Conservation (phyloP, 2,329 filamentous ascomycete genomes). For the Juglanconis oblonga region DNA sequence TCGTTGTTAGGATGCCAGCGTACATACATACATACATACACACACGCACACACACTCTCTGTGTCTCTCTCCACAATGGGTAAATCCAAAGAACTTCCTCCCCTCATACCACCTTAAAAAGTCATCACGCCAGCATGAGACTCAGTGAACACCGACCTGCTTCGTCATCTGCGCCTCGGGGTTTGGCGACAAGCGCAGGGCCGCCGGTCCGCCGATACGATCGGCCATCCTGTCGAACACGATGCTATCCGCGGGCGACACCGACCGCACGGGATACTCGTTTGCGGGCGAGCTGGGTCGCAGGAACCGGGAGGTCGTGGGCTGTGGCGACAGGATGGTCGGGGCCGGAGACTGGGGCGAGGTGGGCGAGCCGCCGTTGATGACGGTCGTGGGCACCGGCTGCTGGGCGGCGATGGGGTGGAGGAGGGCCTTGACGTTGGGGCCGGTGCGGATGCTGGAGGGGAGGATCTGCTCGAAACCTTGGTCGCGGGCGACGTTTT, state of each 20-base stretch:
- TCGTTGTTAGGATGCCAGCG: background rate
- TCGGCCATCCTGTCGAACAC: slow-evolving; percentile 62
- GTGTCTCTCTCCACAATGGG: too few relatives aligned
- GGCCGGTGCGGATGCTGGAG: slow-evolving; percentile 53
- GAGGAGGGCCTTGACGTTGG: slow-evolving; percentile 22
- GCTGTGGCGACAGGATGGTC: slow-evolving; percentile 52
- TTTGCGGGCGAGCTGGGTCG: slow-evolving; percentile 49
- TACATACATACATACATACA: background rate
- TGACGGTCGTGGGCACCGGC: slow-evolving; percentile 26
- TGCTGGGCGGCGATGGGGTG: slow-evolving; percentile 19
- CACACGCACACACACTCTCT: too few relatives aligned
- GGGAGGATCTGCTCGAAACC: slow-evolving; percentile 46
- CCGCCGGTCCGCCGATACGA: slow-evolving; percentile 43
- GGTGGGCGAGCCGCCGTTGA: slow-evolving; percentile 34
- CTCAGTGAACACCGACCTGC: slow-evolving; percentile 13
- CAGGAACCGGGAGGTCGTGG: slow-evolving; percentile 52
- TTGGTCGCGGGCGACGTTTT: slow-evolving; percentile 47
- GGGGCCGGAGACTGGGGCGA: slow-evolving; percentile 30
- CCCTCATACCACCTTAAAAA: too few relatives aligned
- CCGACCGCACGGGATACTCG: slow-evolving; percentile 53
- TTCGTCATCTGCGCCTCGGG: slow-evolving; percentile 40
- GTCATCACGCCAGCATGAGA: background rate
- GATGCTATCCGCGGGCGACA: slow-evolving; percentile 48
- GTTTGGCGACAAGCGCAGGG: slow-evolving; percentile 44
- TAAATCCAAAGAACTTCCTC: too few relatives aligned